These are phyloP conservation scores for Colletotrichum caudatum DNA, from an alignment of 2,329 filamentous ascomycete species.

Conservation along the genomic window DNA sequence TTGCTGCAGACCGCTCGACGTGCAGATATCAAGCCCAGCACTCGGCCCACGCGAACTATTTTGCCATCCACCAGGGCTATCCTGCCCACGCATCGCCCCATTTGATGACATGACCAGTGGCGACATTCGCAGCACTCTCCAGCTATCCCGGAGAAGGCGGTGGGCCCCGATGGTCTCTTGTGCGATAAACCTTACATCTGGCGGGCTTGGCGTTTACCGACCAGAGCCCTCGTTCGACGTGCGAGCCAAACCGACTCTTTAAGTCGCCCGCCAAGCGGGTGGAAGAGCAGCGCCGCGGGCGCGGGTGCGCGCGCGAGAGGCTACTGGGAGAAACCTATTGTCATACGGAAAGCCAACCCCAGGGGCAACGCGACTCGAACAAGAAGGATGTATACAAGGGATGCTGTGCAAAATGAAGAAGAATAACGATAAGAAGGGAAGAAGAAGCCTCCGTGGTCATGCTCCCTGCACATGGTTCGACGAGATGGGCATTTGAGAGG, in stretches of 20 bases:
- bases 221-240: background rate
- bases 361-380: background rate
- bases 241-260: background rate
- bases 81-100: background rate
- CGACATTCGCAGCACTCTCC: background rate
- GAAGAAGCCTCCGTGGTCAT: background rate
- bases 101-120: slow-evolving; percentile 12
- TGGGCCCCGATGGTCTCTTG: slow-evolving; percentile 25
- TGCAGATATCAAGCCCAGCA: no score
- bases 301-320: background rate
- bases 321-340: background rate
- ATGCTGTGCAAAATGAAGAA: background rate
- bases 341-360: background rate
- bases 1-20: background rate
- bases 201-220: slow-evolving; percentile 3
- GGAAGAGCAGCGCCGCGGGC: slow-evolving; percentile 1
- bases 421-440: background rate
- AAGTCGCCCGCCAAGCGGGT: background rate
- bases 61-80: background rate
- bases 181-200: background rate
- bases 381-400: background rate
- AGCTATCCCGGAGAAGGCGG: background rate
- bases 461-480: background rate
- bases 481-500: background rate
- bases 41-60: background rate